Percentiles rank a stretch among this genome's conserved stretches.
These are phyloP conservation scores for Tylopilus vinaceipallidus DNA, from an alignment of 768 basidiomycete species.

Conservation along the genomic window DNA sequence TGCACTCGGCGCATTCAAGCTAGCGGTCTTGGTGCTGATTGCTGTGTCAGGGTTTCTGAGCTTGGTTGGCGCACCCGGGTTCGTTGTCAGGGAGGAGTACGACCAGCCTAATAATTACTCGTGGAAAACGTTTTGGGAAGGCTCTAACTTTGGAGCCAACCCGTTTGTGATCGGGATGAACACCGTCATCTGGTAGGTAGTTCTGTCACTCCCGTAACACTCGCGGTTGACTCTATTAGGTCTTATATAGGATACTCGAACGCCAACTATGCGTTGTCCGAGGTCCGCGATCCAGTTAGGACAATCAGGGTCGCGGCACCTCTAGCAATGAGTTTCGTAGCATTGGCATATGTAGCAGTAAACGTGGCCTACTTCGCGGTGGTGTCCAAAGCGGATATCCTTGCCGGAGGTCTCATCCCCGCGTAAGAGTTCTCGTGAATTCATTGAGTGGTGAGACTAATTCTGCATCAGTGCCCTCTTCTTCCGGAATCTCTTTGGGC, in stretches of 20 bases:
- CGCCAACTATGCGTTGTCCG: conserved; percentile 72
- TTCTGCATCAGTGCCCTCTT: conserved; percentile 54
- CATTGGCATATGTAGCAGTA: conserved; percentile 58
- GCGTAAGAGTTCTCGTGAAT: conserved; percentile 45
- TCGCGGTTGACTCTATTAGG: conserved; percentile 36
- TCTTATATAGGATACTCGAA: conserved; percentile 72
- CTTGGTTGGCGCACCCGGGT: conserved; percentile 47
- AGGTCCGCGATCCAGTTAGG: conserved; percentile 64
- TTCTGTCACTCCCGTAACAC: background rate
- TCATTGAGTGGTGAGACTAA: background rate
- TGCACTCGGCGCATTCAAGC: conserved; percentile 57
- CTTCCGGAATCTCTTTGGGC: conserved; percentile 72
- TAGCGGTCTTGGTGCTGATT: conserved; percentile 52
- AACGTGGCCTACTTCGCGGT: conserved; percentile 76
- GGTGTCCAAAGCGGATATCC: conserved; percentile 66
- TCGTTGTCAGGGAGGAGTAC: conserved; percentile 49
- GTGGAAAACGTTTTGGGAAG: conserved; percentile 65
- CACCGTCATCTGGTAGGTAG: conserved; percentile 62
- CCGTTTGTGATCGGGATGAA: conserved; percentile 64
- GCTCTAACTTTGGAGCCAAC: conserved; percentile 52
- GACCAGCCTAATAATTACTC: conserved; percentile 55
- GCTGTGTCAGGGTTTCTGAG: conserved; percentile 53
- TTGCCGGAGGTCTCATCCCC: conserved; percentile 61
- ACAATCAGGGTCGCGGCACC: conserved; percentile 74
- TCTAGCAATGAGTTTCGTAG: conserved; percentile 58